These are phyloP conservation scores for Penicillium flavigenum DNA, from an alignment of 495 filamentous ascomycete species.

Conservation along the genomic window DNA sequence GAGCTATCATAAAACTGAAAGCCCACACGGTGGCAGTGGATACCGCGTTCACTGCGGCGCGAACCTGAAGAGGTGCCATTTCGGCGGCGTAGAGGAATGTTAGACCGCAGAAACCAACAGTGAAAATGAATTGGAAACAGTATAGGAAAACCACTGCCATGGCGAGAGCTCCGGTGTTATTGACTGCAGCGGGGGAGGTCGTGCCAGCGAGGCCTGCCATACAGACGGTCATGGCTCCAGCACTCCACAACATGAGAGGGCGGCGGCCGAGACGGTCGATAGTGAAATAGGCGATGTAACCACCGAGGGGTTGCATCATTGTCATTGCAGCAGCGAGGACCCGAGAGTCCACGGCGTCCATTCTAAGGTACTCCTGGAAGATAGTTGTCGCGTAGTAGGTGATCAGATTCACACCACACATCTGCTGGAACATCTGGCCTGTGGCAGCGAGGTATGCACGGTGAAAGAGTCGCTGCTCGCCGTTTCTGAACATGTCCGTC, in stretches of 20 bases:
- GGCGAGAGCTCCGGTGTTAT: constrained; percentile 37
- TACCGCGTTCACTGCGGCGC: constrained; percentile 65
- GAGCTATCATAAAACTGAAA: constrained; percentile 48
- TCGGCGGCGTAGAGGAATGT: constrained; percentile 66
- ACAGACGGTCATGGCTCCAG: constrained; percentile 53
- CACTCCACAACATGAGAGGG: constrained; percentile 59
- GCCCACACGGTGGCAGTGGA: constrained; percentile 66
- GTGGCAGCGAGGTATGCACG: constrained; percentile 31
- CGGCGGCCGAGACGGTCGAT: constrained; percentile 72
- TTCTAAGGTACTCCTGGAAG: constrained; percentile 54
- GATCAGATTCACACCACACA: constrained; percentile 60
- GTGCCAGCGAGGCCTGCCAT: constrained; percentile 59
- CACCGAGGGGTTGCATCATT: constrained; percentile 71
- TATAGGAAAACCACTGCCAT: constrained; percentile 44
- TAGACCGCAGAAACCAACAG: constrained; percentile 59
- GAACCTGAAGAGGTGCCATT: constrained; percentile 66
- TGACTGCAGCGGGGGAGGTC: constrained; percentile 31
- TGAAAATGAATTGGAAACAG: constrained; percentile 40
- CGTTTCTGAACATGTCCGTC: constrained; percentile 26
- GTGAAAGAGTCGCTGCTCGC: constrained; percentile 26
- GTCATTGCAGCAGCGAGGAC: constrained; percentile 74
- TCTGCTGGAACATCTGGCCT: constrained; percentile 52
- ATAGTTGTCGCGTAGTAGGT: constrained; percentile 61
- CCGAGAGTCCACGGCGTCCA: constrained; percentile 76
- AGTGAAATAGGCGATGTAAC: constrained; percentile 71